phyloP scores from a whole-genome alignment of 2,329 filamentous ascomycete genomes.

The Calonectria montana region DNA sequence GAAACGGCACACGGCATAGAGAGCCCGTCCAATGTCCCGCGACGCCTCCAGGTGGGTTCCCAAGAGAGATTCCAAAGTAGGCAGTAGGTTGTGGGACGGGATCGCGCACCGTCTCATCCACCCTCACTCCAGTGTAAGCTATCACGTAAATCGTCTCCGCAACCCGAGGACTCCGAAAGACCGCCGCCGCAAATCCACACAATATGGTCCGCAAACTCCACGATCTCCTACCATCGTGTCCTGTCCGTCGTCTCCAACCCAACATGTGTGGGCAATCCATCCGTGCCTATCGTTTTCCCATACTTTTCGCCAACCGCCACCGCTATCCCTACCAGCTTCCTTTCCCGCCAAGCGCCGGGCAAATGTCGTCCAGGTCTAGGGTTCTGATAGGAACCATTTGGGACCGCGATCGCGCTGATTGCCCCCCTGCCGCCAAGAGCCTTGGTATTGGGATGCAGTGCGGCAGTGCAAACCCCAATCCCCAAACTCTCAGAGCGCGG shows the following conservation, averaged over 20 bases:
- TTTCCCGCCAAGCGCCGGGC: slow-evolving; percentile 10
- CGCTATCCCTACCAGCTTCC: not conserved
- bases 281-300: not conserved
- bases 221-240: not conserved
- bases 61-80: not conserved
- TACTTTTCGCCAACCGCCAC: not conserved
- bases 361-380: slow-evolving; percentile 13
- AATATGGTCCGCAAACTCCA: not conserved
- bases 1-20: not conserved
- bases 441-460: slow-evolving; percentile 40
- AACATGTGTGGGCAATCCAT: not conserved
- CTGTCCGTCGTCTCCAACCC: not conserved
- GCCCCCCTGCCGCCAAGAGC: slow-evolving; percentile 33
- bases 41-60: not conserved
- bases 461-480: slow-evolving; percentile 40
- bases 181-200: not conserved
- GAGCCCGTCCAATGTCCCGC: not conserved
- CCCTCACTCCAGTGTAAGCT: not conserved
- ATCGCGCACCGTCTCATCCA: slow-evolving; percentile 2
- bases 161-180: not conserved
- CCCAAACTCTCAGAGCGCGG: not conserved
- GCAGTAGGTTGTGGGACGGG: not conserved
- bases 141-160: slow-evolving; percentile 7
- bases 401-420: not conserved
- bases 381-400: not conserved